Base-by-base conservation (phyloP, 495 filamentous ascomycete species). In the Aspergillus diversus region DNA sequence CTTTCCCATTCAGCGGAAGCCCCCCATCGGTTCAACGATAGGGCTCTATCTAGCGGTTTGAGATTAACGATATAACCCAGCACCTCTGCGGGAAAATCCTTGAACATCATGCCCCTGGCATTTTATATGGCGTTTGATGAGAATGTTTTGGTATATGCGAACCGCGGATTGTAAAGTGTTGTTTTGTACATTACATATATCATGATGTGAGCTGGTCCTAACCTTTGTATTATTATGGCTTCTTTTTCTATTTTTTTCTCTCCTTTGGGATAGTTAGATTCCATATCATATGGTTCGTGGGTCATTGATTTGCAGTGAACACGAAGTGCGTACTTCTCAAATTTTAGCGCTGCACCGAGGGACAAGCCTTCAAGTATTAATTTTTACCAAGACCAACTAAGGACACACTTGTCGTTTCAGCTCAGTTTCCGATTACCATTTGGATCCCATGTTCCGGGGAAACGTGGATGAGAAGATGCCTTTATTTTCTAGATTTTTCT, bases 71-170 rank as follows among this genome's bases (percentile, higher is more conserved):
- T 9, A 27, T 9, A 27, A 33, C 17, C 47, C 42, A n/a, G 34
- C 17, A 39, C 55, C 17, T 7, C 15, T 37, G 15, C 31, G 53
- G 53, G 17, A 33, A 46, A 21, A 52, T 54, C 49, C 52, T 33
- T 43, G 39, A 59, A 37, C 32, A 61, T 65, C 61, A 53, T 55
- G 46, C 48, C 66, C 21, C 48, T 69, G 71, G 74, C 72, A 77
- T 77, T 72, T 71, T 50, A 63, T 66, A 62, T 59, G 74, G 72
- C 74, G 74, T 77, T 75, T 70, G 55, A 69, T 71, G 66, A 67
- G 60, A 63, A 35, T 67, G 67, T 63, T 66, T 62, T 51, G 55
- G 51, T 55, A 57, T 55, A 50, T 66, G 16, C 48, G 65, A 54
- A 31, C 55, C 31, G 33, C 63, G 53, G 60, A 33, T 60, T 69